Evolutionary conservation across 1,284 basidiomycete species (phyloP), one percentile per base, ranked within the genome.

Genomic region (Ceratobasidium sp.): DNA sequence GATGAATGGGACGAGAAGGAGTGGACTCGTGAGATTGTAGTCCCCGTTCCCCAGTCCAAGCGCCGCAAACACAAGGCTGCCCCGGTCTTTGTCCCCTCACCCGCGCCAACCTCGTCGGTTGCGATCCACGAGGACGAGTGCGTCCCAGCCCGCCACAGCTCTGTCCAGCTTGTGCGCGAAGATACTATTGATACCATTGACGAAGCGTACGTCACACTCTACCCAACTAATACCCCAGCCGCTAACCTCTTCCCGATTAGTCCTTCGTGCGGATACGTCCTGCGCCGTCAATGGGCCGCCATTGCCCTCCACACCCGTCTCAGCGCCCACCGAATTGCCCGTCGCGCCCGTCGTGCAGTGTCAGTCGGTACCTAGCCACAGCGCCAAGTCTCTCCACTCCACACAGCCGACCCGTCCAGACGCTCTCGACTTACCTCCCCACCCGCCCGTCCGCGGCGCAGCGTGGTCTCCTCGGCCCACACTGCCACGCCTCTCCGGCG

Each of bases 1-100:
- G 62, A 53, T 32, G 57, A 60, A 32, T 65, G 50, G 62, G 62
- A 65, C 50, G 50, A 53, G 50, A 65, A 65, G 47, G 62, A 65
- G 25, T 65, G 62, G 50, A 65, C 35, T 2, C 50, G 62, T 25
- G 50, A 65, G 35, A 50, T 53, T 1, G 62, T 65, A 3, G 49
- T 65, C 1, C 45, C 45, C n/a, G 58, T 38, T n/a, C 10, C 49
- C 34, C 12, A 32, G 34, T 20, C 57, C 57, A 62, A 62, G 57
- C 57, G 57, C 20, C 42, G 47, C 47, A 52, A 64, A 40, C 38
- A 40, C 62, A 65, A 65, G 49, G 49, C 49, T 17, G 35, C 27
- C 49, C 62, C 47, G 38, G 38, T 65, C 50, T 53, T 53, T 42
- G 62, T 65, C 25, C 62, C 49, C 6, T 32, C 49, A 15, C 47